Evolutionary conservation across 805 yeast genomes (phyloP).

Genomic region (Wickerhamiella parazyma): DNA sequence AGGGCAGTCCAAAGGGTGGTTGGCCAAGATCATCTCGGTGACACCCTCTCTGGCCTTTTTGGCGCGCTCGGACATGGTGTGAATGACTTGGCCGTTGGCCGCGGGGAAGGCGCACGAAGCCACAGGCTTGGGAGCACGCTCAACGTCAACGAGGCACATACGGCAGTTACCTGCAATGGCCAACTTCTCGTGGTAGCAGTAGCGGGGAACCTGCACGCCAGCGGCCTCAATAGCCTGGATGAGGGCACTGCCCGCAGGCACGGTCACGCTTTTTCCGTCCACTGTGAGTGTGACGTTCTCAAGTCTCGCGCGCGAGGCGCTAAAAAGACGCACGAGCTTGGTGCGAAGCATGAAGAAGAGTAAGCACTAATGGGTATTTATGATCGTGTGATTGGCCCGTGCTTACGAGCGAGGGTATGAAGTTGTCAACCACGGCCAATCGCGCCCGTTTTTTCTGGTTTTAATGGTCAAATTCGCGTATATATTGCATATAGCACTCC

Average conservation of each 20-base stretch:
- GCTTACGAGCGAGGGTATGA: background rate
- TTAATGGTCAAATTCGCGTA: too few relatives aligned
- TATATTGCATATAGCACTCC: too few relatives aligned
- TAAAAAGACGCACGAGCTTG: slow-evolving; percentile 7
- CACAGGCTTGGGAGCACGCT: slow-evolving; percentile 76
- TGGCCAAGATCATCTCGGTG: slow-evolving; percentile 74
- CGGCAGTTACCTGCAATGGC: slow-evolving; percentile 89
- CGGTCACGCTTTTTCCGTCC: slow-evolving; percentile 62
- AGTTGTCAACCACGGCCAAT: too few relatives aligned
- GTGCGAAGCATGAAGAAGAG: slow-evolving; percentile 8
- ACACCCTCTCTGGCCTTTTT: slow-evolving; percentile 80
- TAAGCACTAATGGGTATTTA: slow-evolving; percentile 3
- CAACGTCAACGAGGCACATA: slow-evolving; percentile 84
- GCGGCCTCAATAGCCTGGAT: slow-evolving; percentile 89
- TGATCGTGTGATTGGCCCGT: slow-evolving; percentile 8
- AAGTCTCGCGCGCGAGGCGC: slow-evolving; percentile 4
- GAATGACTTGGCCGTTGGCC: slow-evolving; percentile 77
- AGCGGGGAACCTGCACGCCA: slow-evolving; percentile 75
- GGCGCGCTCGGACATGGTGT: slow-evolving; percentile 64
- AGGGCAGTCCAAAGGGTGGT: slow-evolving; percentile 88
- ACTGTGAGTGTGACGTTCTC: slow-evolving; percentile 39
- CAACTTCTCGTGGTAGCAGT: slow-evolving; percentile 82
- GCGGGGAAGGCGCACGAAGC: slow-evolving; percentile 91
- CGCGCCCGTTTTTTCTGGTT: too few relatives aligned
- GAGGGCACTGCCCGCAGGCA: slow-evolving; percentile 77